Evolutionary conservation across 148 eudicot species (phyloP).

Genomic region (Polygonum maritimum): DNA sequence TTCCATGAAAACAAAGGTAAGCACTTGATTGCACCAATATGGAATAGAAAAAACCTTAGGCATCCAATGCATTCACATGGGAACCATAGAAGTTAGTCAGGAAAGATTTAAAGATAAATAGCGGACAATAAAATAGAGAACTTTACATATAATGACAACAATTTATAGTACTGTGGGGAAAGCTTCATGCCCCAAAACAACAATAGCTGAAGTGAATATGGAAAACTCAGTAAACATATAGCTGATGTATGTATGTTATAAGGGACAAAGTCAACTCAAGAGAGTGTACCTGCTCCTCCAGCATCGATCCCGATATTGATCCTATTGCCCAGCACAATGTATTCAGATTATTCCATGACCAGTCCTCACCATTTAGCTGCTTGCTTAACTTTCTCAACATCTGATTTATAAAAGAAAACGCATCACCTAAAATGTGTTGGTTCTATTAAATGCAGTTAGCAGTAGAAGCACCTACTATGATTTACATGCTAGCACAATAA

Average conservation of each 20-base stretch:
- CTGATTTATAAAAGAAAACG: constrained; percentile 23
- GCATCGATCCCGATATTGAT: constrained; percentile 97
- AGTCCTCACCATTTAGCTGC: constrained; percentile 92
- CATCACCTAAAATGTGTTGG: not conserved
- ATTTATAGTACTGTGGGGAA: not conserved
- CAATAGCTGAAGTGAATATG: not conserved
- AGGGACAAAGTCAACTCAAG: not conserved
- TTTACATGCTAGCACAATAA: not conserved
- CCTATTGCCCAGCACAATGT: constrained; percentile 99
- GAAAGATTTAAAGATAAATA: not conserved
- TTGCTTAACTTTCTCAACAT: constrained; percentile 82
- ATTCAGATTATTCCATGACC: constrained; percentile 98
- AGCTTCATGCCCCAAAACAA: not conserved
- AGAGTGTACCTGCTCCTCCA: constrained; percentile 77
- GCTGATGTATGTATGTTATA: not conserved
- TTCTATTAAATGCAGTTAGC: not conserved
- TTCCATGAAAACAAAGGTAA: not conserved
- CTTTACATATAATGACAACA: not conserved
- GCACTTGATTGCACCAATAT: not conserved
- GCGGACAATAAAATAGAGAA: not conserved
- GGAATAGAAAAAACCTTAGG: not conserved
- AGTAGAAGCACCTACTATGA: not conserved
- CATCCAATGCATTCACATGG: not conserved
- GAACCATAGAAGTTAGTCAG: not conserved
- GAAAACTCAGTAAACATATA: not conserved